Base-by-base conservation (phyloP, 495 filamentous ascomycete genomes). In the Peziza echinospora region DNA sequence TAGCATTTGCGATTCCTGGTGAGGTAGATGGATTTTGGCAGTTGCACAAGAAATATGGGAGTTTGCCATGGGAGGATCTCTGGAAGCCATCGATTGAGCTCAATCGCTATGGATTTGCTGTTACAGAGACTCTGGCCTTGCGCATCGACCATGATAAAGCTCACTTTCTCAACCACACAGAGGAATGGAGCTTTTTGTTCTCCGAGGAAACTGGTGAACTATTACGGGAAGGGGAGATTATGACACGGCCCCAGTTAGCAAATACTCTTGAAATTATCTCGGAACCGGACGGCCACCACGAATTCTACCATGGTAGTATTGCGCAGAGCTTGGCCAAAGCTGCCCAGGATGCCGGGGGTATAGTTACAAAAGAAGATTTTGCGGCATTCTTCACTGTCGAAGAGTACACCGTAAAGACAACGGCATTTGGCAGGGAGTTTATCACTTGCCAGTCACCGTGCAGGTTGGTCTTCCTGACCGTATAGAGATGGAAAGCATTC, bases 301-400 rank as follows among this genome's bases (percentile, higher is more conserved):
- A 55, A 16, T 59, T 59, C 24, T 59, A 59, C 34, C 55, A 59
- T 37, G 57, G 57, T 7, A 49, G 49, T 9, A 50, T 59, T 45
- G 52, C 57, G 8, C 45, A 28, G 13, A 24, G 24, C 10, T 5
- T 59, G 4, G 43, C 47, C 19, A 21, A 23, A 10, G 47, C 43
- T 26, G 47, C 54, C 16, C 49, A 55, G 21, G 45, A 41, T 5
- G 44, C 49, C 39, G 37, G 46, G 3, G 57, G 57, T 23, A 56
- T 59, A 21, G 24, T 56, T 17, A 53, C 50, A 8, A 46, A 46
- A 6, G 50, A 49, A n/a, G 57, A 59, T 45, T 51, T 59, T 34
- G 41, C 19, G 28, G 44, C 19, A 13, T 59, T 47, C 44, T 56
- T 45, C 37, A 59, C 57, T 25, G 44, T 50, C 8, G 47, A 59